Evolutionary conservation across 2,329 filamentous ascomycete species (phyloP), one percentile per base, ranked within the genome.

Genomic region (Pseudogymnoascus sp.): DNA sequence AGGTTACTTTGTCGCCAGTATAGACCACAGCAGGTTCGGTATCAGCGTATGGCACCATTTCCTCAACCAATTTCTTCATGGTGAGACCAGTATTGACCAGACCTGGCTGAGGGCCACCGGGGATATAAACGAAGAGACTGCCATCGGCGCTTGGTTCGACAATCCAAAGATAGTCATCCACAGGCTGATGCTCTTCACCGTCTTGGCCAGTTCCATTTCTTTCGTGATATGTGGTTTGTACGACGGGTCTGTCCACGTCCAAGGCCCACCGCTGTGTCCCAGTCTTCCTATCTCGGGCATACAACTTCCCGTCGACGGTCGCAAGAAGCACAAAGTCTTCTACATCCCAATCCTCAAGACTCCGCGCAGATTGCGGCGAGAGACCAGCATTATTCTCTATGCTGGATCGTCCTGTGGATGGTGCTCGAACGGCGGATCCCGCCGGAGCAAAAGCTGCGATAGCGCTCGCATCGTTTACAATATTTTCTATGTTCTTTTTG

Each of bases 301-400:
- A 89, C 70, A 97, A 84, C 73, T 90, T 89, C 81, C 94, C 94
- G 81, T 97, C 92, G 84, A 97, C 89, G 83, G 94, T 97, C 89
- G 94, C 92, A 88, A 99, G 81, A 80, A 99, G 90, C 78, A 97
- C 89, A 83, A 96, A 95, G 81, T 97, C 92, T 89, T 97, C 92
- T 78, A 96, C 92, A 88, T 96, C 90, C 92, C 92, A 97, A 79
- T 96, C 92, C 83, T 92, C 88, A 83, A 97, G 81, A 81, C 88
- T 95, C 85, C 92, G 92, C 92, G 91, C 92, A 61, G 33, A 81
- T 73, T 89, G 87, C 86, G 86, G 88, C 79, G 87, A 82, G 75
- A 88, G 79, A 69, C 84, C 85, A 73, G 81, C 79, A 57, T 57
- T 35, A 73, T 80, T 78, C 61, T 76, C 67, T 61, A 70, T 73